A percentile compares a stretch with the other conserved stretches of the same genome.
Conservation (phyloP, 345 rosid genomes). For the Kandelia obovata region DNA sequence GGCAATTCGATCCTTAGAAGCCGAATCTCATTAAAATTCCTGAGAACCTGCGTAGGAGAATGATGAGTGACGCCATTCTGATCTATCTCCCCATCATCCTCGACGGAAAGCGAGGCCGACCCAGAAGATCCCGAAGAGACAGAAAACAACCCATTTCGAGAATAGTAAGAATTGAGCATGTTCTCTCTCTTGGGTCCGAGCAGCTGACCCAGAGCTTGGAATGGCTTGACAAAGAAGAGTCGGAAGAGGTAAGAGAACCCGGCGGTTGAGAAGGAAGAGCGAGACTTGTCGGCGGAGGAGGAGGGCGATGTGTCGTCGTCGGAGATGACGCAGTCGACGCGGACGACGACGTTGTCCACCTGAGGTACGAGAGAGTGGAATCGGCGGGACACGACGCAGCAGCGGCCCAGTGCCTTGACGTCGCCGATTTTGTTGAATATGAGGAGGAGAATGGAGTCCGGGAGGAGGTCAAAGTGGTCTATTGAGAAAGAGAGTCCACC, state of each 20-base stretch:
- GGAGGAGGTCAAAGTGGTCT: conserved; percentile 90
- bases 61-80: conserved; percentile 86
- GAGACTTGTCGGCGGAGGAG: conserved; percentile 49
- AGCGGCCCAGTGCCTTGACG: conserved; percentile 93
- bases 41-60: conserved; percentile 87
- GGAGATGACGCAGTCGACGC: conserved; percentile 90
- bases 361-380: conserved; percentile 73
- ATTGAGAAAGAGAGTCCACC: not conserved
- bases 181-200: conserved; percentile 47
- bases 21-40: conserved; percentile 86
- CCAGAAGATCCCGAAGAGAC: conserved; percentile 13
- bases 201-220: conserved; percentile 65
- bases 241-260: conserved; percentile 47
- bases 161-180: conserved; percentile 5
- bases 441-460: conserved; percentile 67
- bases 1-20: conserved; percentile 78
- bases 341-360: conserved; percentile 85
- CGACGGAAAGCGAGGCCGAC: conserved; percentile 33
- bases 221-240: conserved; percentile 60
- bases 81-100: conserved; percentile 60
- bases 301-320: conserved; percentile 59
- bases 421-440: conserved; percentile 84
- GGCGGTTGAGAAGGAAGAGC: conserved; percentile 17
- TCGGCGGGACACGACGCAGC: conserved; percentile 75
- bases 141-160: conserved; percentile 15